phyloP scores from a whole-genome alignment of 106 monocot genomes.

The Dendrobium chrysotoxum region DNA sequence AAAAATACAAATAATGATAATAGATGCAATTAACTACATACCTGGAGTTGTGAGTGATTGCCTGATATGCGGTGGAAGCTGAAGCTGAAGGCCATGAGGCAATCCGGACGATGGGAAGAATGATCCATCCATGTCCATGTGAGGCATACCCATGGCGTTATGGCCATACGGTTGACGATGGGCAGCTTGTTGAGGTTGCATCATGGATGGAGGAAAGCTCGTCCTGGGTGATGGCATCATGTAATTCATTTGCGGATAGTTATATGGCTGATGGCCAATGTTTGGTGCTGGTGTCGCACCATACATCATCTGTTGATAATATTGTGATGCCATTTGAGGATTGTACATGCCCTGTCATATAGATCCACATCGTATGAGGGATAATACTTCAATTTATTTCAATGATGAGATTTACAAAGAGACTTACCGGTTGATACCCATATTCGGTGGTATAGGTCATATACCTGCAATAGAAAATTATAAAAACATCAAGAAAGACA shows the following conservation, averaged over 20 bases:
- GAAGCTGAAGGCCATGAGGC: slow-evolving; percentile 1
- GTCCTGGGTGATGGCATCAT: slow-evolving; percentile 3
- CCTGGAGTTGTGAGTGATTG: slow-evolving; percentile 2
- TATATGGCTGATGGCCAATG: neutral
- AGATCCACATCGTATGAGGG: too few species aligned
- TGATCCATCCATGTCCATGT: neutral
- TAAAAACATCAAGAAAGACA: neutral
- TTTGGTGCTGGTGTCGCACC: neutral
- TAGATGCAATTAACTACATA: neutral
- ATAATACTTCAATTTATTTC: too few species aligned
- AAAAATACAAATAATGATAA: neutral
- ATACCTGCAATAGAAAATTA: neutral
- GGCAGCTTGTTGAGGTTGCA: neutral
- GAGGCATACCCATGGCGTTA: neutral
- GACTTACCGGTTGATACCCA: slow-evolving; percentile 7
- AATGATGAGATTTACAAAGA: neutral
- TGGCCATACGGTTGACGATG: neutral
- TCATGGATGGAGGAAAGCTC: slow-evolving; percentile 1
- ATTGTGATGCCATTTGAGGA: slow-evolving; percentile 9
- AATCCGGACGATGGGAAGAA: slow-evolving; percentile 1
- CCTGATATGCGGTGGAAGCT: neutral
- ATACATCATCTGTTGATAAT: slow-evolving; percentile 11
- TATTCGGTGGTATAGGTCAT: slow-evolving; percentile 4
- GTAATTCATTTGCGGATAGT: slow-evolving; percentile 3
- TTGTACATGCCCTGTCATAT: neutral